Evolutionary conservation across 225 moss, liverwort and hornwort genomes (phyloP), one percentile per base, ranked within the genome.

Genomic region (Marchantia paleacea): DNA sequence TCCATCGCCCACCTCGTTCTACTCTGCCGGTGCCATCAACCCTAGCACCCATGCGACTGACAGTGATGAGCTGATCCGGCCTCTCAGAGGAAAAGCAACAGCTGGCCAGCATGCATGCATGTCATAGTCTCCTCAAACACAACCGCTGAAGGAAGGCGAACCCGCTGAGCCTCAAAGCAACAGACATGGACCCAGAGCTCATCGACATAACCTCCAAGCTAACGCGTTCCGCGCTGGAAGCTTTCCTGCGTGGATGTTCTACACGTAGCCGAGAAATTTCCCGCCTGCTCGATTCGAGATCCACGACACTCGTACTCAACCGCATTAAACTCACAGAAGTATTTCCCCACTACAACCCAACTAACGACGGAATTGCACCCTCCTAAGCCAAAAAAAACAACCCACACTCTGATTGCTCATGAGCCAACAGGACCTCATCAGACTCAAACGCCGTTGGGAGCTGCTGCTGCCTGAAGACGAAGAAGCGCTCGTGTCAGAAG

Each of bases 1-100:
- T 72, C 51, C 72, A 72, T 72, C 48, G 69, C 69, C 69, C 31
- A 69, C 25, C 11, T 66, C 39, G 39, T 39, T 66, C 28, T 28
- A 29, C 66, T 28, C 26, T 66, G 28, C 13, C 28, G 66, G 29
- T 66, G 66, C 25, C 11, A 69, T 69, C 69, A 39, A 39, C 47
- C 15, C 6, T 18, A 8, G 19, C 14, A 7, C 39, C 39, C 69
- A 39, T 16, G 31, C 69, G 15, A 39, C 15, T 19, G 5, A 39
- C 14, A 16, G 19, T 47, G 26, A 26, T 31, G 12, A 6, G 69
- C 12, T 39, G 48, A 69, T 69, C 39, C 19, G 20, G 3, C 28
- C 16, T 69, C 48, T 31, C 5, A 28, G 15, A 13, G 47, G 13
- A 28, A 28, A 18, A 69, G 19, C 18, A 39, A 39, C 31, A 69